Percentiles rank a stretch among this genome's conserved stretches.
Evolutionary conservation across 805 yeast genomes (phyloP).

Genomic region (Zygoascus biomembranicola): DNA sequence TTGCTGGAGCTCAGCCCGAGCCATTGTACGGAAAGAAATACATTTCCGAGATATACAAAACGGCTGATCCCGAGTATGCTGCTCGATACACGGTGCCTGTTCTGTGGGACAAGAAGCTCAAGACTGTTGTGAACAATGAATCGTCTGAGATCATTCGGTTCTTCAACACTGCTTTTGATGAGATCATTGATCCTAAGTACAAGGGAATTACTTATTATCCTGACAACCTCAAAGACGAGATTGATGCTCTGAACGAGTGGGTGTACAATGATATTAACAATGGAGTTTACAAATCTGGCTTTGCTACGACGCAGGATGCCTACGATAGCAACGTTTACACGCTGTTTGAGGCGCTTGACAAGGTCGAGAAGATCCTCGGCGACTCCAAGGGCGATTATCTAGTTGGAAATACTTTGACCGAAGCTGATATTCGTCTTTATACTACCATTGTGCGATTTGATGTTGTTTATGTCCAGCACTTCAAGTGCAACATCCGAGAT

Average conservation of each 20-base stretch:
- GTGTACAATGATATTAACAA: conserved; percentile 79
- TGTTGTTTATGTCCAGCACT: conserved; percentile 89
- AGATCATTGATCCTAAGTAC: conserved; percentile 35
- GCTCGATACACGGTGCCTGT: conserved; percentile 93
- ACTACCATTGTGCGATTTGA: conserved; percentile 88
- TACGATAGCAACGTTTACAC: conserved; percentile 61
- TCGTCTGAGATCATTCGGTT: conserved; percentile 84
- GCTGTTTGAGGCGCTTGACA: conserved; percentile 60
- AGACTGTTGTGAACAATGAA: conserved; percentile 86
- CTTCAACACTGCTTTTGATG: conserved; percentile 64
- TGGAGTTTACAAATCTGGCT: conserved; percentile 91
- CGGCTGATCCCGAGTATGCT: conserved; percentile 63
- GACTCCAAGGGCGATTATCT: conserved; percentile 37
- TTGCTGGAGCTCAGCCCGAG: conserved; percentile 45
- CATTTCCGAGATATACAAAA: conserved; percentile 63
- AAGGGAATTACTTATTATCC: conserved; percentile 60
- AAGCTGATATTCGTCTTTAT: conserved; percentile 82
- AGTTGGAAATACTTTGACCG: conserved; percentile 63
- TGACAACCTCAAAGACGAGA: conserved; percentile 38
- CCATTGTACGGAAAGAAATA: conserved; percentile 51
- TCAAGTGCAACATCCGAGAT: conserved; percentile 81
- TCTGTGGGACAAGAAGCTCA: conserved; percentile 77
- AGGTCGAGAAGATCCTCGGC: conserved; percentile 53
- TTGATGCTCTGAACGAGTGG: conserved; percentile 76
- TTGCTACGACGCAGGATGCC: conserved; percentile 74